Evolutionary conservation across 1,139 yeast species (phyloP), one percentile per base, ranked within the genome.

Genomic region (Suhomyces taliae): DNA sequence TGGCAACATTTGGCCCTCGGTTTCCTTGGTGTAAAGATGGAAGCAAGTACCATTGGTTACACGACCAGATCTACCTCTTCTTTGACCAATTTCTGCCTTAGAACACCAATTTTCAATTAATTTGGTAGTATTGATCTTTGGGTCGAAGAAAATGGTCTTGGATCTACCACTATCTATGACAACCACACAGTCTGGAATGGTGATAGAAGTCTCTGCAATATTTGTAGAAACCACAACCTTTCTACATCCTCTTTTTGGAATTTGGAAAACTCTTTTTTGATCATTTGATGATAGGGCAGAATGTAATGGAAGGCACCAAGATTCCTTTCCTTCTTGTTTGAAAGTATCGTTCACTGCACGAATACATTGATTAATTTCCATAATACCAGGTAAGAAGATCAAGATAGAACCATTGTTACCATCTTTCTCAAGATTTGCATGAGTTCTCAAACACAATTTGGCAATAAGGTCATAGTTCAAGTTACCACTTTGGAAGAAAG

Each of bases 21-120:
- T 78, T 2, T 79, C 80, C 45, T 71, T 67, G 0, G 97, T 85
- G 64, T 82, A 93, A 40, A 93, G 64, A 60, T 88, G 91, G 67
- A 83, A 93, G 53, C 97, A 90, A 10, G 73, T 72, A 50, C 99
- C 99, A 31, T 75, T 76, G 27, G 85, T 79, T 12, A 91, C 90
- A 79, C 99, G 93, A 53, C 99, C 99, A n/a, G 98, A 95, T 74
- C 99, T 88, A 62, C 99, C 99, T 62, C 97, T 76, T 67, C 99
- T 79, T 66, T 93, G 99, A 37, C 83, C 81, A n/a, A 86, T 85
- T 60, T 95, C 97, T 0, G 98, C 97, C 53, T 79, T 80, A 0
- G 98, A 91, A 34, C 91, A 90, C 90, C 96, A 91, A 4, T 79
- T 75, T 60, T 91, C 98, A 4, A 84, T 74, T 38, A 93, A 74